Conservation (phyloP, 2,329 filamentous ascomycete genomes). For the Cordyceps javanica region DNA sequence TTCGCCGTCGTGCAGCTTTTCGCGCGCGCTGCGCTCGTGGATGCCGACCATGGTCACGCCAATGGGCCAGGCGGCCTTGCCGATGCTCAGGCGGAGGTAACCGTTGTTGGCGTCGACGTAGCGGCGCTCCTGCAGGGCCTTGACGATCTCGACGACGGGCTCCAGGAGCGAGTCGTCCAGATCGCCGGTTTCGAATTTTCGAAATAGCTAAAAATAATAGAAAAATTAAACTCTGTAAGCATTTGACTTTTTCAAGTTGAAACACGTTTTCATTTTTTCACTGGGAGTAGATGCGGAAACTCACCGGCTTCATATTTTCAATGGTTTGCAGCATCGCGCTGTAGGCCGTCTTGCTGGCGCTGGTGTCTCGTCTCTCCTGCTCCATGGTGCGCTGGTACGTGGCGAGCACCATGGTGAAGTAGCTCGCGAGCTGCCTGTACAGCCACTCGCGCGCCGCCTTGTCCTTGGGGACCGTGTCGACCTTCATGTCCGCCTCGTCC, state of each 20-base stretch:
- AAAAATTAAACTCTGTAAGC: too few species aligned
- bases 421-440: conserved; percentile 83
- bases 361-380: conserved; percentile 56
- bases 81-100: conserved; percentile 87
- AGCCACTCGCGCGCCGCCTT: conserved; percentile 62
- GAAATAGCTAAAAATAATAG: conserved; percentile 58
- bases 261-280: too few species aligned
- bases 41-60: conserved; percentile 99
- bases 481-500: conserved; percentile 83
- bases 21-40: conserved; percentile 89
- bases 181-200: conserved; percentile 76
- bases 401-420: conserved; percentile 90
- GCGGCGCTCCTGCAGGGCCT: conserved; percentile 79
- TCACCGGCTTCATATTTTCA: conserved; percentile 74
- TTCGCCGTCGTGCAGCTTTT: conserved; percentile 85
- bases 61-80: conserved; percentile 96
- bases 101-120: conserved; percentile 97
- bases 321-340: conserved; percentile 81
- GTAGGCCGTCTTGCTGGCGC: conserved; percentile 73
- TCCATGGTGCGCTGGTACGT: conserved; percentile 82
- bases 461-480: conserved; percentile 59
- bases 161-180: conserved; percentile 73
- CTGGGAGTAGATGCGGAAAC: conserved; percentile 21
- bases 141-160: conserved; percentile 85
- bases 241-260: too few species aligned